phyloP scores from a whole-genome alignment of 2,329 filamentous ascomycete genomes.

The Trichophyton simii region DNA sequence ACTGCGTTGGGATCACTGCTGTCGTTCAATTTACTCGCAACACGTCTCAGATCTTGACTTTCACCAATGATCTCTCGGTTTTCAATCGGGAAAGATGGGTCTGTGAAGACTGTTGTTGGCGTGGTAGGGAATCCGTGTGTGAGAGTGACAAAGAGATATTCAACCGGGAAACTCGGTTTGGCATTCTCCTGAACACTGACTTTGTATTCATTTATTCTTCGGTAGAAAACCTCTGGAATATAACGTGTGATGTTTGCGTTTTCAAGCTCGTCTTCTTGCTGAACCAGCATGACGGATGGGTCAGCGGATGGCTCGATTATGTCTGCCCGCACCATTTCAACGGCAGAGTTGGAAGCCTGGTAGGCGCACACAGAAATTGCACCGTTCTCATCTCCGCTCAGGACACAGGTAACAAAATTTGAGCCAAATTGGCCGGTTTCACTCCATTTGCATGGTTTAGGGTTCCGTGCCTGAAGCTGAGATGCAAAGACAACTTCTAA shows the following conservation, averaged over 20 bases:
- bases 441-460: conserved; percentile 91
- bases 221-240: conserved; percentile 95
- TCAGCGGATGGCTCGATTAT: conserved; percentile 93
- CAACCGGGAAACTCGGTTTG: conserved; percentile 89
- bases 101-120: conserved; percentile 61
- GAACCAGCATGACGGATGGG: conserved; percentile 85
- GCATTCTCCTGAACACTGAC: conserved; percentile 95
- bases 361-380: conserved; percentile 84
- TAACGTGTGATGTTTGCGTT: conserved; percentile 61
- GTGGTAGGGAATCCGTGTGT: conserved; percentile 89
- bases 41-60: conserved; percentile 61
- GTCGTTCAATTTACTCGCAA: conserved; percentile 57
- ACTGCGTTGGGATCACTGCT: conserved; percentile 50
- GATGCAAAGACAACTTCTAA: conserved; percentile 84
- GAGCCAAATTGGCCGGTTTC: conserved; percentile 89
- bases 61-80: conserved; percentile 81
- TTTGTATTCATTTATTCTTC: conserved; percentile 89
- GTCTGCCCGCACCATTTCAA: conserved; percentile 93
- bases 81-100: conserved; percentile 69
- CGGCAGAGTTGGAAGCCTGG: conserved; percentile 86
- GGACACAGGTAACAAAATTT: conserved; percentile 90
- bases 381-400: conserved; percentile 83
- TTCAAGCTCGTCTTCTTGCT: conserved; percentile 78
- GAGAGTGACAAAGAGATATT: conserved; percentile 89
- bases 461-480: conserved; percentile 73